These are phyloP conservation scores for Lecanosticta acicola DNA, from an alignment of 2,329 filamentous ascomycete genomes.

Conservation along the genomic window DNA sequence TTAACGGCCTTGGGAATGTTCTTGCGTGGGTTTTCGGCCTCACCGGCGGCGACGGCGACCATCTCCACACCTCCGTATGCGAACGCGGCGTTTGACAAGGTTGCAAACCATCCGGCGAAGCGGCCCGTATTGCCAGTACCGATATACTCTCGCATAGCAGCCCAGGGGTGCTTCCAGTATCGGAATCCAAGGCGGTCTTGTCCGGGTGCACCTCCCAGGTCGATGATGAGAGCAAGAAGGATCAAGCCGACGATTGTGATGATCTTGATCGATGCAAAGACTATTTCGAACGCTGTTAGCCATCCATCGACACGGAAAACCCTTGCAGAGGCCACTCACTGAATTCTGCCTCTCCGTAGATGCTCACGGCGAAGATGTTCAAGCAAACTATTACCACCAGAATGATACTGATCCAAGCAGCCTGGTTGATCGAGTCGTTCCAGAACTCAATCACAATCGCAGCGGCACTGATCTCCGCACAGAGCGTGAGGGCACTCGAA, in stretches of 20 bases:
- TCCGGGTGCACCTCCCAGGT: conserved; percentile 57
- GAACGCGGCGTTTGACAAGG: conserved; percentile 47
- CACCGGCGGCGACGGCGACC: conserved; percentile 52
- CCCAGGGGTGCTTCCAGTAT: conserved; percentile 63
- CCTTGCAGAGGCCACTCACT: too few species aligned
- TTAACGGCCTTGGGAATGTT: conserved; percentile 52
- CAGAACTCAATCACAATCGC: conserved; percentile 60
- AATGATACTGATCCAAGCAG: conserved; percentile 50
- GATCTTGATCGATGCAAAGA: conserved; percentile 48
- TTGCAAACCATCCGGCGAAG: conserved; percentile 57
- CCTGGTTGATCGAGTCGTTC: conserved; percentile 31
- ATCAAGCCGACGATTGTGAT: conserved; percentile 43
- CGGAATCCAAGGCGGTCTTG: conserved; percentile 57
- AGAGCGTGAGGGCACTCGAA: conserved; percentile 40
- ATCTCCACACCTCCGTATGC: conserved; percentile 51
- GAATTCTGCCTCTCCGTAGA: conserved; percentile 50
- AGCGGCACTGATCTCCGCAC: conserved; percentile 60
- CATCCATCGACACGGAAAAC: too few species aligned
- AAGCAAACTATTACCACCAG: conserved; percentile 58
- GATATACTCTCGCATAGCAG: conserved; percentile 53
- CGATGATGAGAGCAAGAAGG: conserved; percentile 48
- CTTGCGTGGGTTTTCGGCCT: conserved; percentile 48
- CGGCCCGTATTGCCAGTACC: conserved; percentile 41
- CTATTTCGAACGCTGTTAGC: background rate
- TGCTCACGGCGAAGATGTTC: conserved; percentile 51